These are phyloP conservation scores for Phyllachora maydis DNA, from an alignment of 2,329 filamentous ascomycete species.

Conservation along the genomic window DNA sequence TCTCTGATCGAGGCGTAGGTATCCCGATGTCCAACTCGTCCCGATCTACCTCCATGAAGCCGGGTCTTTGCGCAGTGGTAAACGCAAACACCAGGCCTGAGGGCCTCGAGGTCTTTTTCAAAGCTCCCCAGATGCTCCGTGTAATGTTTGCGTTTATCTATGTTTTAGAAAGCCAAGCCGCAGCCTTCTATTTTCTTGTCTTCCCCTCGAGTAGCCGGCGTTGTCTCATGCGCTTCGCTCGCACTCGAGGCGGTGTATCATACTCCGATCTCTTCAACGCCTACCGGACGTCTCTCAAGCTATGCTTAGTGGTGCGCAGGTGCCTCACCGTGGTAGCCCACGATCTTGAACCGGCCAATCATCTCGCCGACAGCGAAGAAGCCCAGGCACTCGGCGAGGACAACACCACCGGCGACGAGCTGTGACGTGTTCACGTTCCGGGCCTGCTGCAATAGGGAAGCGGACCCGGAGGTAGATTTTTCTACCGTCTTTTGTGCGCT, in stretches of 20 bases:
- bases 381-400: slow-evolving; percentile 70
- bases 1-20: no score
- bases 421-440: slow-evolving; percentile 54
- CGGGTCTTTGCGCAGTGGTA: no score
- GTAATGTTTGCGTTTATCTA: no score
- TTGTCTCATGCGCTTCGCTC: background rate
- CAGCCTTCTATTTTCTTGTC: background rate
- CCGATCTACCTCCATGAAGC: no score
- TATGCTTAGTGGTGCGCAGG: slow-evolving; percentile 33
- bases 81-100: no score
- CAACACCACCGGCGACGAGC: slow-evolving; percentile 51
- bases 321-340: slow-evolving; percentile 68
- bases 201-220: background rate
- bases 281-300: background rate
- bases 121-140: background rate
- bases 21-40: no score
- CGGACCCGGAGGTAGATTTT: no score
- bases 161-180: no score
- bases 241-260: background rate
- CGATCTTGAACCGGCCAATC: slow-evolving; percentile 81
- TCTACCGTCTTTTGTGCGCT: slow-evolving; percentile 35
- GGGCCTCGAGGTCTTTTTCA: slow-evolving; percentile 1
- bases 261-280: background rate
- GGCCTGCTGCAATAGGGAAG: slow-evolving; percentile 23
- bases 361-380: slow-evolving; percentile 99